These are phyloP conservation scores for Colletotrichum shisoi DNA, from an alignment of 2,329 filamentous ascomycete genomes.

Conservation along the genomic window DNA sequence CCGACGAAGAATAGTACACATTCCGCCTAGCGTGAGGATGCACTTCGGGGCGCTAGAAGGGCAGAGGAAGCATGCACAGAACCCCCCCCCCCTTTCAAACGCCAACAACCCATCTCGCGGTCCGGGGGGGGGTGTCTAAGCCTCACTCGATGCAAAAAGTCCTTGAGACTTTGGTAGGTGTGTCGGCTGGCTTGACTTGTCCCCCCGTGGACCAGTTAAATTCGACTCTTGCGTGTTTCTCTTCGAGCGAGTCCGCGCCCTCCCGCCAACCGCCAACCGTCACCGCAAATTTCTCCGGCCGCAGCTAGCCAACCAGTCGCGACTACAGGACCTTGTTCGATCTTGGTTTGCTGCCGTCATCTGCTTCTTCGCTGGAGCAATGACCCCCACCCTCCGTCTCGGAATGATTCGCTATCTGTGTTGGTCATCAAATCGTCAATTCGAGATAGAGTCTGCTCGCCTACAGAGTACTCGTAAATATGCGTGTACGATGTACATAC, in stretches of 20 bases:
- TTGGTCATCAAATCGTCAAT: constrained; percentile 4
- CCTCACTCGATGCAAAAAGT: constrained; percentile 39
- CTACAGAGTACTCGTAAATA: neutral
- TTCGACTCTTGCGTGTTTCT: constrained; percentile 17
- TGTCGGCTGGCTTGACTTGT: constrained; percentile 10
- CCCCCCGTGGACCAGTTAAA: constrained; percentile 28
- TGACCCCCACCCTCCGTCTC: constrained; percentile 6
- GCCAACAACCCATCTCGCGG: constrained; percentile 23
- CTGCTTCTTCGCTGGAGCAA: constrained; percentile 11
- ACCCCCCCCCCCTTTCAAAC: neutral
- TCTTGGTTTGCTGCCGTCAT: constrained; percentile 14
- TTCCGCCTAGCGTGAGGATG: constrained; percentile 31
- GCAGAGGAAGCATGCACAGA: constrained; percentile 38
- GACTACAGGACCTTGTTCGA: neutral
- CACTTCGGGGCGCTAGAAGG: constrained; percentile 39
- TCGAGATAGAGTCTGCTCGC: constrained; percentile 1
- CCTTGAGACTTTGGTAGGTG: constrained; percentile 29
- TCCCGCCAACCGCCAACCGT: constrained; percentile 24
- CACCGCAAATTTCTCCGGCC: constrained; percentile 25
- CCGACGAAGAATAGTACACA: constrained; percentile 12
- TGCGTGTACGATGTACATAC: too few relatives aligned
- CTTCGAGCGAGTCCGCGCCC: constrained; percentile 12
- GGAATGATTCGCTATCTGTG: constrained; percentile 5
- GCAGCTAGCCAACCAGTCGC: constrained; percentile 19
- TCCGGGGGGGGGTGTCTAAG: constrained; percentile 34